These are phyloP conservation scores for Tricholoma terreum DNA, from an alignment of 768 basidiomycete species.

Conservation along the genomic window DNA sequence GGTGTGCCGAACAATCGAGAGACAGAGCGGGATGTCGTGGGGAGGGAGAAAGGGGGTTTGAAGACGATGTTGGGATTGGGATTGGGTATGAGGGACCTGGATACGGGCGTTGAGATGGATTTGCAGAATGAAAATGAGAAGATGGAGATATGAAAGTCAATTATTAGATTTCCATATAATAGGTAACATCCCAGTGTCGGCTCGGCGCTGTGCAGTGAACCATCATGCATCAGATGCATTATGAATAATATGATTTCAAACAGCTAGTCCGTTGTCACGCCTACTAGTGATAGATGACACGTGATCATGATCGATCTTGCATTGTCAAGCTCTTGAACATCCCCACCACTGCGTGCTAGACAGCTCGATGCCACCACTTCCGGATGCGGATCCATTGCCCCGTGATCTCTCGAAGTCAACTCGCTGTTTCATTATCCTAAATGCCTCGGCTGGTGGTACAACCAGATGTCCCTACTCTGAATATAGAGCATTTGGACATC, in stretches of 20 bases:
- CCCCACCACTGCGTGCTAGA: too few relatives aligned
- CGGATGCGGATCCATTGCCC: too few relatives aligned
- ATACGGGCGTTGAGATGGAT: conserved; percentile 9
- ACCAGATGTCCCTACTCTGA: background rate
- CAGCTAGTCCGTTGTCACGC: too few relatives aligned
- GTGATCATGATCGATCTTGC: too few relatives aligned
- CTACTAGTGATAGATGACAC: too few relatives aligned
- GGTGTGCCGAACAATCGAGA: conserved; percentile 1
- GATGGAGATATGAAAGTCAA: background rate
- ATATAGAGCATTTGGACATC: background rate
- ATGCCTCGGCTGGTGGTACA: background rate
- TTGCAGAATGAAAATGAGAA: conserved; percentile 11
- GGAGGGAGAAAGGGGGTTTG: conserved; percentile 6
- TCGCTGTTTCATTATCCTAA: background rate
- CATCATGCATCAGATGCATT: too few relatives aligned
- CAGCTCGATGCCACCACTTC: too few relatives aligned
- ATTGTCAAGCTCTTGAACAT: too few relatives aligned
- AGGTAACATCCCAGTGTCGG: too few relatives aligned
- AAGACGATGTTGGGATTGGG: conserved; percentile 16
- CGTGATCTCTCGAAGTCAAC: background rate
- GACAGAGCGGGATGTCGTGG: background rate
- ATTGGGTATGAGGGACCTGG: conserved; percentile 7
- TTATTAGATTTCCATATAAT: too few relatives aligned
- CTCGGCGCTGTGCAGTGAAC: too few relatives aligned
- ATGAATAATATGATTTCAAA: too few relatives aligned